Percentiles rank a stretch among this genome's conserved stretches.
Evolutionary conservation across 2,329 filamentous ascomycete genomes (phyloP).

Genomic region (Myriosclerotinia duriaeana): DNA sequence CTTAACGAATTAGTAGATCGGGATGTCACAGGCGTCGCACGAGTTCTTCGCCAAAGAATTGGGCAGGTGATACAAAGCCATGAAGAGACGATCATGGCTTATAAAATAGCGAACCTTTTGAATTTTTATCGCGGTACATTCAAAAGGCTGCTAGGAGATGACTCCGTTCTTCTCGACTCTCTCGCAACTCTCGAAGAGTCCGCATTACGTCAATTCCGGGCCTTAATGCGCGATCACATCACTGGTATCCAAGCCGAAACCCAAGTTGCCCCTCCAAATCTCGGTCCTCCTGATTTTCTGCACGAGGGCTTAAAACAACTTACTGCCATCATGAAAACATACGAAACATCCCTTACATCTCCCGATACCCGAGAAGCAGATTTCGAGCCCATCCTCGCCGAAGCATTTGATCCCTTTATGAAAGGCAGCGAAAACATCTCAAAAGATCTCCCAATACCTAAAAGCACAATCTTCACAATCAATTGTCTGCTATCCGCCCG

Average conservation of each 20-base stretch:
- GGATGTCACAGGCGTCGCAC: conserved; percentile 75
- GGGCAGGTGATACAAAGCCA: conserved; percentile 92
- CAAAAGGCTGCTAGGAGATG: conserved; percentile 68
- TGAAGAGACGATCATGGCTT: conserved; percentile 83
- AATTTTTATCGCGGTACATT: conserved; percentile 89
- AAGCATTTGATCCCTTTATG: conserved; percentile 85
- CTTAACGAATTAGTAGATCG: conserved; percentile 84
- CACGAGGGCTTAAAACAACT: conserved; percentile 77
- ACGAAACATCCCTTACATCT: conserved; percentile 74
- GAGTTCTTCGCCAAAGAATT: conserved; percentile 82
- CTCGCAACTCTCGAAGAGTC: conserved; percentile 70
- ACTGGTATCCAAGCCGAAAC: conserved; percentile 71
- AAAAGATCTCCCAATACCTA: conserved; percentile 57
- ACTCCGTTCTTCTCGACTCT: conserved; percentile 68
- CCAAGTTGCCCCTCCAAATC: conserved; percentile 66
- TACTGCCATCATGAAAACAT: conserved; percentile 76
- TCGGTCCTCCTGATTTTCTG: conserved; percentile 77
- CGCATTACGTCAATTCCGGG: conserved; percentile 78
- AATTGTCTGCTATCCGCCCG: conserved; percentile 67
- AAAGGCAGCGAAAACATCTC: conserved; percentile 70
- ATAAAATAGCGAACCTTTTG: conserved; percentile 85
- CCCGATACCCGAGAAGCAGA: conserved; percentile 60
- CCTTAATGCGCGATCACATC: conserved; percentile 77
- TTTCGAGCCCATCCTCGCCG: conserved; percentile 72
- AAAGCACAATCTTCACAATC: conserved; percentile 66